Conservation (phyloP, 2,329 filamentous ascomycete genomes). For the Emydomyces testavorans region DNA sequence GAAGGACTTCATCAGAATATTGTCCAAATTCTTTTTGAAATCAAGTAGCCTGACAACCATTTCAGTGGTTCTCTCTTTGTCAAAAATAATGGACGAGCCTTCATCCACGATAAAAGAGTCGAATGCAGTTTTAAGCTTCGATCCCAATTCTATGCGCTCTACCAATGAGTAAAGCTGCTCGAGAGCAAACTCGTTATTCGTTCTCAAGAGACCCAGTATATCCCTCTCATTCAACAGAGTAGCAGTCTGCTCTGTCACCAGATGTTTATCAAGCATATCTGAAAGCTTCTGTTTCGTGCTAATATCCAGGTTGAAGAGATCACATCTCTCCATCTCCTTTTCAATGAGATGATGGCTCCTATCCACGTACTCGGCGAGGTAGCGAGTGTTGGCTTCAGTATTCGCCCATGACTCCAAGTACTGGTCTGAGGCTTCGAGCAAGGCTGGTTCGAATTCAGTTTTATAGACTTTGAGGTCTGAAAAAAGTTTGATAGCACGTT, state of each 20-base stretch:
- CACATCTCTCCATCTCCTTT: conserved; percentile 63
- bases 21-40: conserved; percentile 67
- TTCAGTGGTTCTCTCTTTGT: conserved; percentile 63
- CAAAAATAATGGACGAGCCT: conserved; percentile 66
- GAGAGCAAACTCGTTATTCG: conserved; percentile 57
- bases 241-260: conserved; percentile 57
- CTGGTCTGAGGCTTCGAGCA: conserved; percentile 54
- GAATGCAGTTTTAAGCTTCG: conserved; percentile 61
- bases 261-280: conserved; percentile 56
- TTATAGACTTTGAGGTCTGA: conserved; percentile 74
- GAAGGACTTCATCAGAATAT: conserved; percentile 67
- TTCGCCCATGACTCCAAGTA: conserved; percentile 63
- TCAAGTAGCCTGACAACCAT: conserved; percentile 79
- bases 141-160: conserved; percentile 57
- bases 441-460: conserved; percentile 63
- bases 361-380: conserved; percentile 64
- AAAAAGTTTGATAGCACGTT: conserved; percentile 67
- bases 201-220: conserved; percentile 60
- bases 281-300: conserved; percentile 70
- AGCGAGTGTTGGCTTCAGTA: conserved; percentile 47
- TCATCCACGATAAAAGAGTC: conserved; percentile 64
- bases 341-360: conserved; percentile 58
- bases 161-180: conserved; percentile 69
- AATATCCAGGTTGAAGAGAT: conserved; percentile 68
- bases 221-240: conserved; percentile 56